These are phyloP conservation scores for Thelephora ganbajun DNA, from an alignment of 768 basidiomycete species.

Conservation along the genomic window DNA sequence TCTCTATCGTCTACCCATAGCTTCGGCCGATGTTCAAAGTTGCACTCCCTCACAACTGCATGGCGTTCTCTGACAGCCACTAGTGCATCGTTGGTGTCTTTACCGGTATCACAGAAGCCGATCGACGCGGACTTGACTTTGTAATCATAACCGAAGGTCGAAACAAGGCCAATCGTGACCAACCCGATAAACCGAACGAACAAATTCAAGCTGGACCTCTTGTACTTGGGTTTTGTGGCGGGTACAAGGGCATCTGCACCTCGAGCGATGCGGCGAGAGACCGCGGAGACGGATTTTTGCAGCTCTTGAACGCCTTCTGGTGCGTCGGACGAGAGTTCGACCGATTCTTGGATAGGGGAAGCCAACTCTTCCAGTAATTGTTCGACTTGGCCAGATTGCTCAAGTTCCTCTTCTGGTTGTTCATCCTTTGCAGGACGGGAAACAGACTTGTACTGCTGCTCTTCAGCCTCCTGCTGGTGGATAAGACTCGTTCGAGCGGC, in stretches of 20 bases:
- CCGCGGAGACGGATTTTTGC: slow-evolving; percentile 11
- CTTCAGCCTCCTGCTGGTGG: background rate
- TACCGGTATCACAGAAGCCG: slow-evolving; percentile 64
- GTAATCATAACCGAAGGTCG: slow-evolving; percentile 25
- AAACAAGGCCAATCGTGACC: slow-evolving; percentile 18
- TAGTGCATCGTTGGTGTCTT: slow-evolving; percentile 41
- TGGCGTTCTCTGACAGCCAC: slow-evolving; percentile 31
- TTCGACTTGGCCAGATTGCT: background rate
- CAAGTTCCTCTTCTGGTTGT: slow-evolving; percentile 11
- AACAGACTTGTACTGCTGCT: background rate
- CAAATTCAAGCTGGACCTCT: slow-evolving; percentile 10
- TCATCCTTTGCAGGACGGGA: background rate
- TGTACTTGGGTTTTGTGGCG: background rate
- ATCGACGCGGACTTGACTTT: slow-evolving; percentile 56
- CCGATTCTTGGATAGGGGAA: slow-evolving; percentile 3
- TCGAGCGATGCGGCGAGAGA: slow-evolving; percentile 26
- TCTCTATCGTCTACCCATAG: slow-evolving; percentile 23
- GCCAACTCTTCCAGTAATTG: slow-evolving; percentile 11
- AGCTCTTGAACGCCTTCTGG: slow-evolving; percentile 11
- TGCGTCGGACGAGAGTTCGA: slow-evolving; percentile 1
- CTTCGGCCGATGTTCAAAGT: slow-evolving; percentile 37
- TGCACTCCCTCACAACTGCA: slow-evolving; percentile 39
- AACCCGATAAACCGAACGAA: slow-evolving; percentile 27
- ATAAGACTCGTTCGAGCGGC: background rate
- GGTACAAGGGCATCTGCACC: slow-evolving; percentile 15